phyloP scores from a whole-genome alignment of 306 rosid genomes.

The Bauhinia variegata region DNA sequence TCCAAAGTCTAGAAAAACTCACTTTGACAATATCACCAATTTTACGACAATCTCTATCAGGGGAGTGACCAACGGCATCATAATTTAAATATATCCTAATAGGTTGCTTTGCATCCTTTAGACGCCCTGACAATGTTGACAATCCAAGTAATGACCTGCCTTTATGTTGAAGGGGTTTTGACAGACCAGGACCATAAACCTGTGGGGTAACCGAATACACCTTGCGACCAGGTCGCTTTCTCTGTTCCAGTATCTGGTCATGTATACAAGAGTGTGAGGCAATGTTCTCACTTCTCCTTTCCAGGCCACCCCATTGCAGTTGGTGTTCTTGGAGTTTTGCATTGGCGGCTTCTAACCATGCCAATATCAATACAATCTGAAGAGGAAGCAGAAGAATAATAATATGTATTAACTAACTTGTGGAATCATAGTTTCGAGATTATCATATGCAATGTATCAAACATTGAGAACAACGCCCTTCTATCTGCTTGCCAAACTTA shows the following conservation, averaged over 20 bases:
- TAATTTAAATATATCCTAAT: slow-evolving; percentile 94
- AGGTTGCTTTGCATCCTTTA: slow-evolving; percentile 70
- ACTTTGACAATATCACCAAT: slow-evolving; percentile 88
- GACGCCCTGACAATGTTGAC: slow-evolving; percentile 43
- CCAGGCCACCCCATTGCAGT: slow-evolving; percentile 50
- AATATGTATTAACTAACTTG: slow-evolving; percentile 6
- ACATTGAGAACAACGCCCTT: slow-evolving; percentile 2
- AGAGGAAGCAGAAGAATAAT: slow-evolving; percentile 27
- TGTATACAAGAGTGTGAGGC: slow-evolving; percentile 95
- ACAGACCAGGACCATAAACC: slow-evolving; percentile 57
- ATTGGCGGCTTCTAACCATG: slow-evolving; percentile 55
- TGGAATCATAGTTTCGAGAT: slow-evolving; percentile 3
- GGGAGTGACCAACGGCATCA: slow-evolving; percentile 96
- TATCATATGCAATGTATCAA: slow-evolving; percentile 7
- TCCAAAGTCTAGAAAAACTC: slow-evolving; percentile 35
- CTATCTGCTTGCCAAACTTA: neutral
- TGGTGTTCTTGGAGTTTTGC: slow-evolving; percentile 49
- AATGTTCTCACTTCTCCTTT: slow-evolving; percentile 52
- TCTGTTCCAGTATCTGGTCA: slow-evolving; percentile 88
- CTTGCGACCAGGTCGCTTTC: slow-evolving; percentile 86
- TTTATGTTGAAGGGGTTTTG: slow-evolving; percentile 60
- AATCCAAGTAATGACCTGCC: slow-evolving; percentile 82
- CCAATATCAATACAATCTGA: slow-evolving; percentile 68
- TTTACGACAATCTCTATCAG: slow-evolving; percentile 85
- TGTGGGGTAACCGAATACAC: slow-evolving; percentile 91